A percentile compares a stretch with the other conserved stretches of the same genome.
These are phyloP conservation scores for Claviceps maximensis DNA, from an alignment of 2,329 filamentous ascomycete genomes.

Conservation along the genomic window DNA sequence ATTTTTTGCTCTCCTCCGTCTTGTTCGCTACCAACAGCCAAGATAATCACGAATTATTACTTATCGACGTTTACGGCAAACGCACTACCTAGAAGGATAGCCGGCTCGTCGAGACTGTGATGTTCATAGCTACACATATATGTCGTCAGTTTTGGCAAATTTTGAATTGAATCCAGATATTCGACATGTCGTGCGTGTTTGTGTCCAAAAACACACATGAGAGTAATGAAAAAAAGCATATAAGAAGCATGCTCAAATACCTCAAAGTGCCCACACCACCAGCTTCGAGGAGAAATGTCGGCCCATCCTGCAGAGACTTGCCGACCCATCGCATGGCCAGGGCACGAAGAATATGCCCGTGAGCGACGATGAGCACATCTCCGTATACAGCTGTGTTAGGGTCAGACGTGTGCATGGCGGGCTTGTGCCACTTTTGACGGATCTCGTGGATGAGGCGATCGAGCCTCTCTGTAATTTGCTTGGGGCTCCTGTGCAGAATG, in stretches of 20 bases:
- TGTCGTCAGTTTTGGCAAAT: background rate
- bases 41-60: constrained; percentile 8
- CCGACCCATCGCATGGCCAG: constrained; percentile 80
- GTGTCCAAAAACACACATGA: background rate
- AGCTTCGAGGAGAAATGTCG: constrained; percentile 72
- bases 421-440: constrained; percentile 48
- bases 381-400: constrained; percentile 17
- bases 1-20: too few species aligned
- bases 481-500: constrained; percentile 40
- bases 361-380: constrained; percentile 55
- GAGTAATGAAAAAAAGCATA: constrained; percentile 8
- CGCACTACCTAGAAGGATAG: constrained; percentile 62
- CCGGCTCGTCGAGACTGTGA: constrained; percentile 63
- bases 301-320: constrained; percentile 59
- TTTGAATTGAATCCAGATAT: too few species aligned
- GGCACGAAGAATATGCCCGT: constrained; percentile 78
- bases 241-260: constrained; percentile 23
- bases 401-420: constrained; percentile 42
- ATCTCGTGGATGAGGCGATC: constrained; percentile 69
- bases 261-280: constrained; percentile 74
- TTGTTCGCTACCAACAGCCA: too few species aligned
- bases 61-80: constrained; percentile 38
- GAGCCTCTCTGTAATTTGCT: constrained; percentile 57
- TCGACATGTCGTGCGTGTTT: too few species aligned
- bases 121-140: constrained; percentile 55